Evolutionary conservation across 345 rosid genomes (phyloP).

Genomic region (Eucalyptus pumila): DNA sequence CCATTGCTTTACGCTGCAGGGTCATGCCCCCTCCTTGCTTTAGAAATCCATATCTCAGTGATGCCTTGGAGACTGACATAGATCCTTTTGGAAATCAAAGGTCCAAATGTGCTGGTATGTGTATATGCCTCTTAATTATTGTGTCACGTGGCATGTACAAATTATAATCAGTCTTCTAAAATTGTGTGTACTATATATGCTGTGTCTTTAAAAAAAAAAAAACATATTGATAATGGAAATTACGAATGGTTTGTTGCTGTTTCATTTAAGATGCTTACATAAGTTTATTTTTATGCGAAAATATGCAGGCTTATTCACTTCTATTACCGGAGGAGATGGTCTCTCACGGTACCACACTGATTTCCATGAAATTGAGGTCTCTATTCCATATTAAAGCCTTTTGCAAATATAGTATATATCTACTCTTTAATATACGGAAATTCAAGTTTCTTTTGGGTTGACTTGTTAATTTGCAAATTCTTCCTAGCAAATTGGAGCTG

Average conservation of each 20-base stretch:
- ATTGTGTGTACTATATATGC: neutral
- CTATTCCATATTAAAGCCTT: neutral
- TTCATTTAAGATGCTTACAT: neutral
- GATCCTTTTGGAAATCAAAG: conserved; percentile 79
- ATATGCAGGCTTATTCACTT: conserved; percentile 54
- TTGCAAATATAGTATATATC: neutral
- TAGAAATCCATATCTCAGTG: conserved; percentile 68
- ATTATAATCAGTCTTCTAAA: neutral
- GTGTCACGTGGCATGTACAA: neutral
- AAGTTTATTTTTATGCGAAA: neutral
- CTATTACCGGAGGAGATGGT: conserved; percentile 56
- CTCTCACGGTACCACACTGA: conserved; percentile 88
- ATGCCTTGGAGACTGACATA: conserved; percentile 31
- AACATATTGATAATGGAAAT: neutral
- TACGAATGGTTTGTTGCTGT: neutral
- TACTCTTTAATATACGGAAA: neutral
- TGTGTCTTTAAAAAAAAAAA: neutral
- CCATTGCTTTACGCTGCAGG: conserved; percentile 74
- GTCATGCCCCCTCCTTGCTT: conserved; percentile 96
- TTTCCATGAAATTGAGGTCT: conserved; percentile 93
- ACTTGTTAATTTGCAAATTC: neutral
- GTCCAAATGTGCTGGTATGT: conserved; percentile 75
- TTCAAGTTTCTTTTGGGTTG: neutral
- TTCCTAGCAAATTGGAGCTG: conserved; percentile 76
- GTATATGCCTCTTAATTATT: neutral